Conservation (phyloP, 441 rosid species). For the Omphalea diandra region DNA sequence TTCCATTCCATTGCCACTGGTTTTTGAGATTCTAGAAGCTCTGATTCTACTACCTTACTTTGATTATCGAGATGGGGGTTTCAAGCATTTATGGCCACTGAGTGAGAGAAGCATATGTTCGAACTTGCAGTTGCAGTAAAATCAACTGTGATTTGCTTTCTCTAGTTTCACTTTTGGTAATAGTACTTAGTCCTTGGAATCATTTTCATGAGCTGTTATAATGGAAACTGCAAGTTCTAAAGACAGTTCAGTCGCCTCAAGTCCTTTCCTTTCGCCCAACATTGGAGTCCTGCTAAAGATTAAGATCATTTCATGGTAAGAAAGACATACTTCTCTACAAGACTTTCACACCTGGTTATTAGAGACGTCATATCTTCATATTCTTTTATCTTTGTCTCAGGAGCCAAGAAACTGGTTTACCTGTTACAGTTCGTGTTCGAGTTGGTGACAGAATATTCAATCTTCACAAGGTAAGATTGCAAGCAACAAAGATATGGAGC, state of each 20-base stretch:
- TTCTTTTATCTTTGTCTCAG: too few relatives aligned
- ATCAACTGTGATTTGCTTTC: slow-evolving; percentile 9
- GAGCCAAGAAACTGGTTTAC: slow-evolving; percentile 84
- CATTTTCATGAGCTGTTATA: slow-evolving; percentile 15
- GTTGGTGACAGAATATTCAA: slow-evolving; percentile 49
- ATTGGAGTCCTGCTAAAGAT: slow-evolving; percentile 62
- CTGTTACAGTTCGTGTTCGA: slow-evolving; percentile 55
- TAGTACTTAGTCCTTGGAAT: not conserved
- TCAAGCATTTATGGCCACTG: slow-evolving; percentile 31
- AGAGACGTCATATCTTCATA: too few relatives aligned
- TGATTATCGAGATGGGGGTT: slow-evolving; percentile 34
- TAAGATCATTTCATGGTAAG: slow-evolving; percentile 68
- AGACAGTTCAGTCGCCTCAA: slow-evolving; percentile 52
- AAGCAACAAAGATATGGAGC: not conserved
- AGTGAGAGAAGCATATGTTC: slow-evolving; percentile 22
- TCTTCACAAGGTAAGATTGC: slow-evolving; percentile 59
- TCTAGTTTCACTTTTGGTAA: not conserved
- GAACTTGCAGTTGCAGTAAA: slow-evolving; percentile 21
- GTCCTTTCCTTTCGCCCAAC: slow-evolving; percentile 68
- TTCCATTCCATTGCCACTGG: slow-evolving; percentile 22
- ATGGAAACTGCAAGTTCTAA: slow-evolving; percentile 57
- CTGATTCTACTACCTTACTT: not conserved
- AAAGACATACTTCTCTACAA: too few relatives aligned
- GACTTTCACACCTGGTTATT: too few relatives aligned
- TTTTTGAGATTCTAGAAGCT: slow-evolving; percentile 33